Conservation (phyloP, 2,329 filamentous ascomycete genomes). For the Aspergillus eucalypticola region DNA sequence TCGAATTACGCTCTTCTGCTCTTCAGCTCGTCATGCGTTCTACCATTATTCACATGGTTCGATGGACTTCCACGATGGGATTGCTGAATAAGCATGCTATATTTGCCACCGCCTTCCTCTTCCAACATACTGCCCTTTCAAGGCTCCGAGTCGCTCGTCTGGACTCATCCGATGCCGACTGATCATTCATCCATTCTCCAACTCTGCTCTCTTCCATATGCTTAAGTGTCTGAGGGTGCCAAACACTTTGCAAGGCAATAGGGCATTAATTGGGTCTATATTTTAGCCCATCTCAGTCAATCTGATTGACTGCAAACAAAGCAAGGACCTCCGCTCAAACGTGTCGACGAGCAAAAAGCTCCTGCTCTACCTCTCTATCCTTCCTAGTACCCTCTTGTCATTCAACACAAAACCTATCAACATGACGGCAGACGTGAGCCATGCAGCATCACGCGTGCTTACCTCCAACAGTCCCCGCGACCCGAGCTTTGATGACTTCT, state of each 20-base stretch:
- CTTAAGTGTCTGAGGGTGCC: not conserved
- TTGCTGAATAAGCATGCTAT: slow-evolving; percentile 2
- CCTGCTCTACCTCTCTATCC: not conserved
- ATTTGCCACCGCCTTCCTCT: slow-evolving; percentile 18
- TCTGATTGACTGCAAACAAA: not conserved
- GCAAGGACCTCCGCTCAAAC: not conserved
- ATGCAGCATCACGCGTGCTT: slow-evolving; percentile 36
- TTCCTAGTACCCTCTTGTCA: not conserved
- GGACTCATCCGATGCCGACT: not conserved
- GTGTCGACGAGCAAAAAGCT: not conserved
- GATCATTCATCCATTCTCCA: not conserved
- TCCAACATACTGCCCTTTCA: slow-evolving; percentile 3
- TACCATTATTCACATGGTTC: not conserved
- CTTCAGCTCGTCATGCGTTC: not conserved
- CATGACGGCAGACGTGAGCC: slow-evolving; percentile 39
- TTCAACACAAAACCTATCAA: not conserved
- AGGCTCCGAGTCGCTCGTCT: not conserved
- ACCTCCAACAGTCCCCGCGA: slow-evolving; percentile 38
- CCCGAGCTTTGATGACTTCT: slow-evolving; percentile 65
- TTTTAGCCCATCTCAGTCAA: not conserved
- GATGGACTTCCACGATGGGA: not conserved
- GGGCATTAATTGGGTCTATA: not conserved
- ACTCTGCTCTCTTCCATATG: not conserved
- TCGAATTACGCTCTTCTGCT: not conserved
- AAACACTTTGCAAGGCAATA: not conserved